These are phyloP conservation scores for Bipolaris oryzae DNA, from an alignment of 2,329 filamentous ascomycete genomes.

Conservation along the genomic window DNA sequence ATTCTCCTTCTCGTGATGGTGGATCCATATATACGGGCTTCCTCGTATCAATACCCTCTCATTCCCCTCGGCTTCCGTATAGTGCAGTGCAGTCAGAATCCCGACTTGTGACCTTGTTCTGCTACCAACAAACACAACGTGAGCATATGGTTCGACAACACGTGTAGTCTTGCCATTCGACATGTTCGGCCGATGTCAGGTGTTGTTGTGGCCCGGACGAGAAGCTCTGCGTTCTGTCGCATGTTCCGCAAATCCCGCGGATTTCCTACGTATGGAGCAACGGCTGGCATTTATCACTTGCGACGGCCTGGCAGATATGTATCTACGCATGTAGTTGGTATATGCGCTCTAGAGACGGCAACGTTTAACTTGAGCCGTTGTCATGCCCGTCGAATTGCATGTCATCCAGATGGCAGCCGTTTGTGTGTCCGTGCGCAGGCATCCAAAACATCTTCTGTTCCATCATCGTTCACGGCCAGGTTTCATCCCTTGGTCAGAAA, in stretches of 20 bases:
- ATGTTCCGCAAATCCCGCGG: conserved; percentile 3
- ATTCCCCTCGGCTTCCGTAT: background rate
- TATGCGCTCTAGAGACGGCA: conserved; percentile 17
- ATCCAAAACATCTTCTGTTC: conserved; percentile 28
- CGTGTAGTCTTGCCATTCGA: background rate
- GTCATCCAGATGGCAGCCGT: conserved; percentile 1
- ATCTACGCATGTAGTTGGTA: background rate
- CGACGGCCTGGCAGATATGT: conserved; percentile 14
- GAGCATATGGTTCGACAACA: background rate
- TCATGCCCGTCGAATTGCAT: conserved; percentile 10
- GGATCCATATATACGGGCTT: background rate
- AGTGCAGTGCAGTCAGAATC: background rate
- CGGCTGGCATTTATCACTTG: conserved; percentile 4
- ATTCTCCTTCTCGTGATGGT: background rate
- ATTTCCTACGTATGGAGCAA: conserved; percentile 10
- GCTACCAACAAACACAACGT: background rate
- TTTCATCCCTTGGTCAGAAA: conserved; percentile 46
- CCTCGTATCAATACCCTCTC: background rate
- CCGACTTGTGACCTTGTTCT: background rate
- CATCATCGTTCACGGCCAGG: conserved; percentile 28
- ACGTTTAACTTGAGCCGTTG: conserved; percentile 10
- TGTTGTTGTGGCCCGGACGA: background rate
- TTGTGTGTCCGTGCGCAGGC: conserved; percentile 17
- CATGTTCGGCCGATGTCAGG: background rate
- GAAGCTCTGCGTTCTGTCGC: background rate